Percentiles rank a stretch among this genome's conserved stretches.
phyloP scores from a whole-genome alignment of 2,329 filamentous ascomycete species.

The Zasmidium angulare region DNA sequence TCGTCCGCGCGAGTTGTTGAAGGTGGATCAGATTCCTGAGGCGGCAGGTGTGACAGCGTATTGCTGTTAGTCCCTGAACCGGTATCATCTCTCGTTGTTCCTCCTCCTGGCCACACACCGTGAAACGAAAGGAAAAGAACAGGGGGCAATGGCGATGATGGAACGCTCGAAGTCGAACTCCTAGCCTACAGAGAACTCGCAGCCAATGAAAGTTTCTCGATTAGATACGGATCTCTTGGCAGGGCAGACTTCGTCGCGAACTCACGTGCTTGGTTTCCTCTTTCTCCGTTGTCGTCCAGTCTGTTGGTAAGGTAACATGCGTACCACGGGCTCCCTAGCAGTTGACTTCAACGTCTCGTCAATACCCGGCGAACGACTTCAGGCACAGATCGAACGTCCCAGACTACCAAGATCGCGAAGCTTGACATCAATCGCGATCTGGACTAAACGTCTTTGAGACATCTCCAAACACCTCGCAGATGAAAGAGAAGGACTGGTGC shows the following conservation, averaged over 20 bases:
- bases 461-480: not conserved
- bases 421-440: not conserved
- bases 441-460: not conserved
- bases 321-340: not conserved
- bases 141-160: too few relatives aligned
- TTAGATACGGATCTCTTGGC: not conserved
- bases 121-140: not conserved
- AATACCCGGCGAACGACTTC: not conserved
- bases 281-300: not conserved
- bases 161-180: too few relatives aligned
- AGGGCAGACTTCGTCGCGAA: not conserved
- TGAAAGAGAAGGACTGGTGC: not conserved
- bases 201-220: not conserved
- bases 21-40: slow-evolving; percentile 5
- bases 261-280: not conserved
- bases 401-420: not conserved
- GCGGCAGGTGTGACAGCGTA: slow-evolving; percentile 5
- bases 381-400: not conserved
- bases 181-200: too few relatives aligned
- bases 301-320: not conserved
- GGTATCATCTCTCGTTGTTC: not conserved
- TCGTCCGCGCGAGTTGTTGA: slow-evolving; percentile 2
- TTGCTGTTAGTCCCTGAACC: not conserved
- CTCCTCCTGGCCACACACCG: not conserved
- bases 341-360: not conserved